These are phyloP conservation scores for Mikania micrantha DNA, from an alignment of 129 eudicot species.

Conservation along the genomic window DNA sequence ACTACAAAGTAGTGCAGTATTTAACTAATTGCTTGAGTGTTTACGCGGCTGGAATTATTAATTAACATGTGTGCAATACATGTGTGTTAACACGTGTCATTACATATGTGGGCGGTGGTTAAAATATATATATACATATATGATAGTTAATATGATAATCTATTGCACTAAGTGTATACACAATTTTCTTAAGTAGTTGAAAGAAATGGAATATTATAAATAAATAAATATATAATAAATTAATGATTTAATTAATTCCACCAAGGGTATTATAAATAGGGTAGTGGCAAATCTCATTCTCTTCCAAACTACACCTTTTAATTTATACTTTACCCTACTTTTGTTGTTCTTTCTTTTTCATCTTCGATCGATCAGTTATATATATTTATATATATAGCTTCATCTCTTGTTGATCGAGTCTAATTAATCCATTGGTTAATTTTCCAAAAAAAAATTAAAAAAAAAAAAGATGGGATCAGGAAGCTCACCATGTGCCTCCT, in stretches of 20 bases:
- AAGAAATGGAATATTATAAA: background rate
- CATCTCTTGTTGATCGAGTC: background rate
- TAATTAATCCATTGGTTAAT: constrained; percentile 4
- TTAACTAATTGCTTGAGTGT: background rate
- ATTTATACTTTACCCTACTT: constrained; percentile 18
- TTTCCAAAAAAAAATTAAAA: background rate
- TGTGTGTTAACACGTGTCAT: background rate
- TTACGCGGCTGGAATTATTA: background rate
- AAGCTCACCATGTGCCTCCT: constrained; percentile 92
- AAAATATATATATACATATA: background rate
- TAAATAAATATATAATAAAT: background rate
- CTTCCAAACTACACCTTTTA: constrained; percentile 43
- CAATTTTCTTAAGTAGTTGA: constrained; percentile 6
- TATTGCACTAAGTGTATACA: constrained; percentile 5
- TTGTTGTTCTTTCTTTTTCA: background rate
- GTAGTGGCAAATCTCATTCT: constrained; percentile 39
- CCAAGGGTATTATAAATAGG: constrained; percentile 53
- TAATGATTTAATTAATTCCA: constrained; percentile 21
- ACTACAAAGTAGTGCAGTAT: no score
- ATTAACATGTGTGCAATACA: background rate
- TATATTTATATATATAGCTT: background rate
- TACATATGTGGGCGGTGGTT: constrained; percentile 1
- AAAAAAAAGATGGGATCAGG: constrained; percentile 53
- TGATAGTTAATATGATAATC: background rate
- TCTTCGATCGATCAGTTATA: background rate